Evolutionary conservation across 163 green algal genomes (phyloP), one percentile per base, ranked within the genome.

Genomic region (Botryococcus braunii): DNA sequence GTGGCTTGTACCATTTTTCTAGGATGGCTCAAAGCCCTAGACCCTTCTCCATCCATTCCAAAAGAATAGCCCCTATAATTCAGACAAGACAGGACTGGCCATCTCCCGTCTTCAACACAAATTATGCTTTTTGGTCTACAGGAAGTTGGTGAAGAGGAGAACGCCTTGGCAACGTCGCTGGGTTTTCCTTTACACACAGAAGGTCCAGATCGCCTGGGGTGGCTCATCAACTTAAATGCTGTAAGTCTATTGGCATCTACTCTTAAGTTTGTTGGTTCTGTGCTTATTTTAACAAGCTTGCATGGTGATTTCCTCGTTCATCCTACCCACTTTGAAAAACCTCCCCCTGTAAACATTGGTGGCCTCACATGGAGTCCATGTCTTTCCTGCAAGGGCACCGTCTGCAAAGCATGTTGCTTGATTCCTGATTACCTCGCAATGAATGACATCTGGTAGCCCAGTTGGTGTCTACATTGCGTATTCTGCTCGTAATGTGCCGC

Each of bases 161-260:
- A 94, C 52, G 72, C 50, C 0, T 69, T 93, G 48, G 89, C 96
- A 66, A 79, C 73, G 5, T 38, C 66, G 34, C 75, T 97, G 31
- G 92, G 92, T 34, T 97, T 91, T 59, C 69, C 70, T 17, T 68
- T 86, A n/a, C 89, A 91, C 73, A 89, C 65, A 2, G 79, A 88
- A 21, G 90, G 88, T 0, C 77, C 86, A 1, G 79, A 89, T 52
- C 78, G 81, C 0, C 79, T 97, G 35, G 92, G 91, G 36, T 97
- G 92, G 92, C 84, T 97, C 5, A 80, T 97, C 59, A 97, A 96
- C 76, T 78, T 95, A 36, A 88, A 85, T 27, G 72, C 82, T 64
- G 89, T 95, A 38, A 64, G 63, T 27, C 21, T 8, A 3, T n/a
- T n/a, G n/a, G n/a, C n/a, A n/a, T n/a, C n/a, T n/a, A n/a, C n/a